Evolutionary conservation across 2,329 filamentous ascomycete species (phyloP).

Genomic region (Fusarium sublunatum): DNA sequence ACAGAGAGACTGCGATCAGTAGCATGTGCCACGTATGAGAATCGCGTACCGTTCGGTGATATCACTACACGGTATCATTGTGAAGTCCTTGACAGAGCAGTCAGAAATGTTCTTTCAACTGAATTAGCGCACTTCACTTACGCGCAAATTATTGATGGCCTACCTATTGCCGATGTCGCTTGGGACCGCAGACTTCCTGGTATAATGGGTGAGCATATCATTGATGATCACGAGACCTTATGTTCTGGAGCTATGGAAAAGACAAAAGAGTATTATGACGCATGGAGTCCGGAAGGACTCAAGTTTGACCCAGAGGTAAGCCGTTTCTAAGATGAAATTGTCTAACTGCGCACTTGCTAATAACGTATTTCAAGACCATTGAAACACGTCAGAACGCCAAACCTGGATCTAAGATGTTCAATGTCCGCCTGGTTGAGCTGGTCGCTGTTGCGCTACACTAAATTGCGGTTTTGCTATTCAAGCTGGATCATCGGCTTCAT

Average conservation of each 20-base stretch:
- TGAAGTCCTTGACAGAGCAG: not conserved
- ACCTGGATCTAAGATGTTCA: conserved; percentile 2
- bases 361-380: not conserved
- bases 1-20: too few relatives aligned
- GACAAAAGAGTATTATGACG: not conserved
- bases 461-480: conserved; percentile 9
- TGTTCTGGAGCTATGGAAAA: conserved; percentile 12
- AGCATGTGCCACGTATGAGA: too few relatives aligned
- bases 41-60: too few relatives aligned
- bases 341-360: not conserved
- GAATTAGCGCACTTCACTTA: conserved; percentile 23
- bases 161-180: conserved; percentile 16
- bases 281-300: conserved; percentile 11
- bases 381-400: not conserved
- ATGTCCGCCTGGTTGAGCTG: conserved; percentile 4
- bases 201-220: conserved; percentile 27
- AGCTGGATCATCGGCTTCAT: conserved; percentile 18
- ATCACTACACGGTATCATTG: too few relatives aligned
- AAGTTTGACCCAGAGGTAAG: conserved; percentile 25
- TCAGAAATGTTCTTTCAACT: conserved; percentile 11
- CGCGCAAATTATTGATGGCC: conserved; percentile 35
- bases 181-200: conserved; percentile 22
- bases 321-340: accelerated
- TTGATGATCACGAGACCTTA: conserved; percentile 24
- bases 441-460: conserved; percentile 21